phyloP scores from a whole-genome alignment of 78 protist species.

The Reticulomyxa filosa region DNA sequence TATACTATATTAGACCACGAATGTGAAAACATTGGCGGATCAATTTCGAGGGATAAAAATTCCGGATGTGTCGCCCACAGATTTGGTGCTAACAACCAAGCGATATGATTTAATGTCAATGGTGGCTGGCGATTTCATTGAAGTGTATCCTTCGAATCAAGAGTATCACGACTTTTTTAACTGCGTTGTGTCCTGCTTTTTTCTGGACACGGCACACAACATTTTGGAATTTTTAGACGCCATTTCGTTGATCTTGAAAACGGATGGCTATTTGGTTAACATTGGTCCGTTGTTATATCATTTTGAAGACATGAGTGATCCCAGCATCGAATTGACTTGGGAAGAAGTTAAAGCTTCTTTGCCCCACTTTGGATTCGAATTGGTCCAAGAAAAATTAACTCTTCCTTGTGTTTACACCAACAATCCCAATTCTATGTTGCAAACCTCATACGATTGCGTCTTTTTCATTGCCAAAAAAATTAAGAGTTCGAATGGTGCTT shows the following conservation, averaged over 20 bases:
- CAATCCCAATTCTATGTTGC: constrained; percentile 13
- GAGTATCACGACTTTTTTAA: constrained; percentile 38
- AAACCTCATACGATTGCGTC: constrained; percentile 20
- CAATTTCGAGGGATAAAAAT: constrained; percentile 6
- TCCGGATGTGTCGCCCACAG: constrained; percentile 21
- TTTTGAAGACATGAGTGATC: constrained; percentile 5
- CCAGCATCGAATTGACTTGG: constrained; percentile 29
- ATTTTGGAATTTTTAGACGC: constrained; percentile 50
- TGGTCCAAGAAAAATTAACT: neutral
- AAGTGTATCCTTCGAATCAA: constrained; percentile 21
- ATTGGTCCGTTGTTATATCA: constrained; percentile 41
- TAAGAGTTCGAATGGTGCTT: too few species aligned
- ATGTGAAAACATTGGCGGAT: neutral
- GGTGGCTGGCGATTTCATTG: constrained; percentile 67
- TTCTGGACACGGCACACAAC: constrained; percentile 81
- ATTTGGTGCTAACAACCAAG: neutral
- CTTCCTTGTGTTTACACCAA: constrained; percentile 3
- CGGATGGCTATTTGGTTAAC: constrained; percentile 59
- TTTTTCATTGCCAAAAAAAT: constrained; percentile 37
- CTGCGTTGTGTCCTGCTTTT: constrained; percentile 57
- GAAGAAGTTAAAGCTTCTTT: constrained; percentile 12
- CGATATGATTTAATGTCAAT: constrained; percentile 10
- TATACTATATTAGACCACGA: too few species aligned
- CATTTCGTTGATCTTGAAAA: constrained; percentile 30
- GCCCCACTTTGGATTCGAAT: neutral